These are phyloP conservation scores for Wickerhamomyces silvicola DNA, from an alignment of 805 yeast species.

Conservation along the genomic window DNA sequence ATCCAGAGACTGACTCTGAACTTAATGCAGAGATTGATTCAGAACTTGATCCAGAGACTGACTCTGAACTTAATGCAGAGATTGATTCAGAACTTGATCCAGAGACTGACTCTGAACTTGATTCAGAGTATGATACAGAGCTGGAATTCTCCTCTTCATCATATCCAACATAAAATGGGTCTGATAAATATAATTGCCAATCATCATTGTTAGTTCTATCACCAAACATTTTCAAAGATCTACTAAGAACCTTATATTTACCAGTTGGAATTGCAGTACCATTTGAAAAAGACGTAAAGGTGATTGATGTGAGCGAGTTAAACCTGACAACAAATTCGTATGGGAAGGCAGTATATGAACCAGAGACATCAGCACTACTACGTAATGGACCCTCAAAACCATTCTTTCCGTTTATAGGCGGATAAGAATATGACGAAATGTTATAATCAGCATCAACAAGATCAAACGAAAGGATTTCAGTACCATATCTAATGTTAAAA, in stretches of 20 bases:
- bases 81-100: neutral
- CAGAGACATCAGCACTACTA: conserved; percentile 2
- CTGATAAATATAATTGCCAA: conserved; percentile 1
- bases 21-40: neutral
- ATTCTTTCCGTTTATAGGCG: conserved; percentile 6
- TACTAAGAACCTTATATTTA: neutral
- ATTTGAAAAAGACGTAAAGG: conserved; percentile 7
- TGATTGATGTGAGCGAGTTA: neutral
- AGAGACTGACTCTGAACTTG: neutral
- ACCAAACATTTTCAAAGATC: neutral
- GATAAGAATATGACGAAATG: conserved; percentile 2
- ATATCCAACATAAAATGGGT: neutral
- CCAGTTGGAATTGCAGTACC: conserved; percentile 8
- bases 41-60: conserved; percentile 1
- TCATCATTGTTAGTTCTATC: neutral
- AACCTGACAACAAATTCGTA: conserved; percentile 2
- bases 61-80: neutral
- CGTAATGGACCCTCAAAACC: conserved; percentile 6
- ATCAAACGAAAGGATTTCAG: conserved; percentile 9
- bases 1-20: neutral
- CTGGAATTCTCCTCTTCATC: neutral
- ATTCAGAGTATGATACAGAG: neutral
- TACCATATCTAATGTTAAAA: conserved; percentile 7
- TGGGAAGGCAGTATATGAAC: conserved; percentile 4
- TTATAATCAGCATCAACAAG: conserved; percentile 11